These are phyloP conservation scores for Candida silvicultrix DNA, from an alignment of 805 yeast genomes.

Conservation along the genomic window DNA sequence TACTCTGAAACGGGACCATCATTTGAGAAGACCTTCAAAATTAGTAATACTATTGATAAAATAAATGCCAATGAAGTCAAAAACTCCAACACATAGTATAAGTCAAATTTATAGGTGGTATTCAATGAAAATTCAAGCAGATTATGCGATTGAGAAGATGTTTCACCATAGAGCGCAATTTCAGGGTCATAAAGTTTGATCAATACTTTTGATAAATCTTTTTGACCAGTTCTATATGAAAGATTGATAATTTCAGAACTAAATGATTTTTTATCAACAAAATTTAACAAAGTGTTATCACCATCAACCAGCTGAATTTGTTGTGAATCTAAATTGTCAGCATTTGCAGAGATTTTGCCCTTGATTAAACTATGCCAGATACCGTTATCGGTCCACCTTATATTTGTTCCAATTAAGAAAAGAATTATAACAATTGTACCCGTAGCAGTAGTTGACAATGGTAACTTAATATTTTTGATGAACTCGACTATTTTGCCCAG, in stretches of 20 bases:
- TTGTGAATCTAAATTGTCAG: not conserved
- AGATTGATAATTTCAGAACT: constrained; percentile 13
- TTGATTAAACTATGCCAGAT: not conserved
- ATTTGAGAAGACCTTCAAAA: constrained; percentile 31
- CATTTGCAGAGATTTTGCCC: not conserved
- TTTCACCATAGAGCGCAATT: constrained; percentile 10
- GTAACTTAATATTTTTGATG: constrained; percentile 28
- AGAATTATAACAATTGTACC: constrained; percentile 23
- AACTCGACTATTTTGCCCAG: not conserved
- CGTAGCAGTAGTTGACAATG: constrained; percentile 27
- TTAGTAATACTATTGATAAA: constrained; percentile 39
- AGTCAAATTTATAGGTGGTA: constrained; percentile 37
- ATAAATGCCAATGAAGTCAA: constrained; percentile 44
- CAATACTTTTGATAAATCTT: constrained; percentile 5
- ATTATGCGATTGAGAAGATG: not conserved
- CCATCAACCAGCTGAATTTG: not conserved
- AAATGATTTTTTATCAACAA: constrained; percentile 14
- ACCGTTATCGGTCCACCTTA: constrained; percentile 29
- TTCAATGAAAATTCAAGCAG: constrained; percentile 14
- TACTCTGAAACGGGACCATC: constrained; percentile 10
- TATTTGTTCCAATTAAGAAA: constrained; percentile 23
- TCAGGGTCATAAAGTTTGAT: constrained; percentile 23
- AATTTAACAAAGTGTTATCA: constrained; percentile 5
- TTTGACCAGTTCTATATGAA: constrained; percentile 2
- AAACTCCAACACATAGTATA: constrained; percentile 51